phyloP scores from a whole-genome alignment of 208 protist species.

The Herpetomonas tarakana region DNA sequence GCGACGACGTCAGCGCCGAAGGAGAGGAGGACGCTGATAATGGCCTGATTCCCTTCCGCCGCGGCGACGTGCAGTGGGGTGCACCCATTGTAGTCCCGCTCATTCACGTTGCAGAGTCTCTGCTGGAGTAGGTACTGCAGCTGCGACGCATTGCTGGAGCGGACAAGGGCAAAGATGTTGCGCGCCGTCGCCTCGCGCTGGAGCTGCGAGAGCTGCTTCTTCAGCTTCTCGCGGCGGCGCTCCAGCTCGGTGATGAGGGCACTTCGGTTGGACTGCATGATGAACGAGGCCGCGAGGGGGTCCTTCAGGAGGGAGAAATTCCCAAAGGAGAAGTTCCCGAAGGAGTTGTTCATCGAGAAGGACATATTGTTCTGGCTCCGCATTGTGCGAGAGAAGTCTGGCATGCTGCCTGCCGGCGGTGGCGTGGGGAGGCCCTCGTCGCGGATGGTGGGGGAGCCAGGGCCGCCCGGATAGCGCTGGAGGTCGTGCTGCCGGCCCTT shows the following conservation, averaged over 20 bases:
- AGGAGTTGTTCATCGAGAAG: conserved; percentile 8
- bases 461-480: too few relatives aligned
- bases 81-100: conserved; percentile 86
- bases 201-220: conserved; percentile 45
- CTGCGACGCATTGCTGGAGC: conserved; percentile 70
- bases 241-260: conserved; percentile 70
- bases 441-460: too few relatives aligned
- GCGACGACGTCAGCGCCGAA: conserved; percentile 76
- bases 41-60: conserved; percentile 69
- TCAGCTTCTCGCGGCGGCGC: conserved; percentile 49
- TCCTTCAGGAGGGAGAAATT: conserved; percentile 16
- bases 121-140: conserved; percentile 76
- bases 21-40: conserved; percentile 76
- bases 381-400: background rate
- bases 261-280: conserved; percentile 42
- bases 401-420: background rate
- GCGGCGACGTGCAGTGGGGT: conserved; percentile 86
- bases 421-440: background rate
- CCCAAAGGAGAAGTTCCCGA: conserved; percentile 12
- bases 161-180: conserved; percentile 84
- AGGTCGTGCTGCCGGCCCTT: too few relatives aligned
- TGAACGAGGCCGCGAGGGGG: conserved; percentile 17
- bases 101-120: conserved; percentile 58
- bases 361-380: background rate
- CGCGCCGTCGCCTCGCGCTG: conserved; percentile 48